Evolutionary conservation across 345 rosid genomes (phyloP), one percentile per base, ranked within the genome.

Genomic region (Lumnitzera racemosa): DNA sequence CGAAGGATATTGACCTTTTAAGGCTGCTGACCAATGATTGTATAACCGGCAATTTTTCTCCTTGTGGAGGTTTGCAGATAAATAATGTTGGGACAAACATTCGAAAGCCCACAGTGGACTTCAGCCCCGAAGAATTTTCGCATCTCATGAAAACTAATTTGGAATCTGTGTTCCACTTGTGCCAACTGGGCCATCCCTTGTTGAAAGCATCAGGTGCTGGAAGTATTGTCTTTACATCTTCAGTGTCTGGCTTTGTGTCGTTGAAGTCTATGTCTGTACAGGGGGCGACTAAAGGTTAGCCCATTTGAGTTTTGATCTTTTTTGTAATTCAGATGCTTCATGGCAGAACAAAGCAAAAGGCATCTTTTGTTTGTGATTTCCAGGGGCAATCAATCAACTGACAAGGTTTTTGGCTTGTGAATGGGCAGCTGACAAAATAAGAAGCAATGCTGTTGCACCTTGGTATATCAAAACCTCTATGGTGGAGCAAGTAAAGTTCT

Each of bases 401-500:
- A 81, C 91, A 10, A 83, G 64, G 57, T 82, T 55, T 63, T 72
- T 90, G 72, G 91, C 97, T 49, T 87, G 90, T 51, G 97, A 90
- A 71, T 90, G 92, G 91, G 92, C 97, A 0, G 80, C 77, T 51
- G 97, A 87, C 74, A 85, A 81, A 57, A 90, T 85, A 72, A 83
- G 91, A 76, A 60, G 80, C 71, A 87, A 87, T 63, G 85, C 87
- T 58, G 91, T 90, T 61, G 95, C 90, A 9, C 95, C 97, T 47
- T 90, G 97, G 95, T 83, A 81, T 72, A 81, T 90, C 77, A 83
- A 70, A 78, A 90, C 95, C 49, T 77, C 90, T 29, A 77, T 90
- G 91, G 88, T 87, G 69, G 88, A 85, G 57, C 87, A 74, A 52
- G 95, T 90, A 87, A 77, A 54, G 46, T 16, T 23, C 43, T 46